Evolutionary conservation across 1,284 basidiomycete species (phyloP), one percentile per base, ranked within the genome.

Genomic region (Afroboletus lepidellus): DNA sequence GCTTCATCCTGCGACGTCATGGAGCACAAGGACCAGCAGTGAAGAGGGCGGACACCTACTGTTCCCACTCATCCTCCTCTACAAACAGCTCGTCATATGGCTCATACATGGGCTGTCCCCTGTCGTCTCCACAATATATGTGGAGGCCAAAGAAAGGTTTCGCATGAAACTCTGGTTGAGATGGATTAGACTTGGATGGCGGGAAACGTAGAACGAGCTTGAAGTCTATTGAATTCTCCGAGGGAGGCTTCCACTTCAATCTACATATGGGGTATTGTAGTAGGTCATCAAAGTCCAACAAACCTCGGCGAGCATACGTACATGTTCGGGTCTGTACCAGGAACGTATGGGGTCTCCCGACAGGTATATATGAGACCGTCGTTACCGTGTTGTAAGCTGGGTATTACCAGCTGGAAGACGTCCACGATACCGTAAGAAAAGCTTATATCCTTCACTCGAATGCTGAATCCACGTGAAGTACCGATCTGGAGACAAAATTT

Each of bases 331-430:
- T 99, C 96, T 11, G 97, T 99, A 0, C 92, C 96, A n/a, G 90
- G 77, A 4, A 82, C 77, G 63, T 99, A 99, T 0, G 84, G 84
- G 6, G 91, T 84, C 65, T 84, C 89, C 9, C 90, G 90, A 63
- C 92, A 91, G 0, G 97, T 99, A 67, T 98, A 99, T 62, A 99
- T 98, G 54, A 99, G 82, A 0, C 97, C 97, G 64, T 99, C 97
- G 61, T 91, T 96, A 6, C 87, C 94, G 66, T 99, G 97, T 59
- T 94, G 85, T 3, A 99, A 75, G n/a, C 78, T 79, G 3, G 94
- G 93, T 34, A 99, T 88, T 54, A 93, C 88, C 43, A 87, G 77
- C 41, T 79, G 77, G 61, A 98, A 89, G 11, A 99, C 93, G 56
- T 89, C 84, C 39, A 90, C 85, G 47, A 95, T 83, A 48, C 86